Evolutionary conservation across 1,284 basidiomycete species (phyloP).

Genomic region (Rhodofomes roseus): DNA sequence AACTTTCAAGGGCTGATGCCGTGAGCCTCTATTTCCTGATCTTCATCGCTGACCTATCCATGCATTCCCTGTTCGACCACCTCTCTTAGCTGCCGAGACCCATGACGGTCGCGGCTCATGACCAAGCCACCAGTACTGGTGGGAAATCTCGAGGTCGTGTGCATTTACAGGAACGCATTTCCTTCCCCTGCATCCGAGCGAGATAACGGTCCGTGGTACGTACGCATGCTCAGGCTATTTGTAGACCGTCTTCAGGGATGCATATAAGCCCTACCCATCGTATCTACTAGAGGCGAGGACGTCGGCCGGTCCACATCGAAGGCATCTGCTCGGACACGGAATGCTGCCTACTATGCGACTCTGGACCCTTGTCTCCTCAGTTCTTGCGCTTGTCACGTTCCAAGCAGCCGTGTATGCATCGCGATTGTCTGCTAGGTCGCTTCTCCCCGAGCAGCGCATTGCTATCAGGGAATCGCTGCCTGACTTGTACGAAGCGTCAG

Average conservation of each 20-base stretch:
- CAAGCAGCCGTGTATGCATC: neutral
- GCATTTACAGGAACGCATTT: neutral
- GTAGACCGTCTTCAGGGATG: neutral
- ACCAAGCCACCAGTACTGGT: neutral
- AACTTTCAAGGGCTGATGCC: too few relatives aligned
- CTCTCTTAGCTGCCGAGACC: neutral
- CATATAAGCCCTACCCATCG: neutral
- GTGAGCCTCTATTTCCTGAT: too few relatives aligned
- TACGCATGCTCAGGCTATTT: neutral
- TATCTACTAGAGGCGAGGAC: neutral
- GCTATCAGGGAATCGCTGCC: conserved; percentile 30
- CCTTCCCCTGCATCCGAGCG: neutral
- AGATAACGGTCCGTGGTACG: neutral
- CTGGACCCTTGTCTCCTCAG: neutral
- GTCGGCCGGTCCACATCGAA: neutral
- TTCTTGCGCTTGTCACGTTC: neutral
- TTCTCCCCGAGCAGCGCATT: neutral
- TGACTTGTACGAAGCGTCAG: conserved; percentile 61
- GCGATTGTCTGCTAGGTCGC: neutral
- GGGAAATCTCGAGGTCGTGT: neutral
- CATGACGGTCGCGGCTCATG: neutral
- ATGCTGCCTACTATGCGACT: neutral
- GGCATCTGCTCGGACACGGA: neutral
- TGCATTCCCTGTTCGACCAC: neutral
- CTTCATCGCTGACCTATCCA: too few relatives aligned